Evolutionary conservation across 371 early-diverging fungal genomes (phyloP), one percentile per base, ranked within the genome.

Genomic region (Rhizopus stolonifer): DNA sequence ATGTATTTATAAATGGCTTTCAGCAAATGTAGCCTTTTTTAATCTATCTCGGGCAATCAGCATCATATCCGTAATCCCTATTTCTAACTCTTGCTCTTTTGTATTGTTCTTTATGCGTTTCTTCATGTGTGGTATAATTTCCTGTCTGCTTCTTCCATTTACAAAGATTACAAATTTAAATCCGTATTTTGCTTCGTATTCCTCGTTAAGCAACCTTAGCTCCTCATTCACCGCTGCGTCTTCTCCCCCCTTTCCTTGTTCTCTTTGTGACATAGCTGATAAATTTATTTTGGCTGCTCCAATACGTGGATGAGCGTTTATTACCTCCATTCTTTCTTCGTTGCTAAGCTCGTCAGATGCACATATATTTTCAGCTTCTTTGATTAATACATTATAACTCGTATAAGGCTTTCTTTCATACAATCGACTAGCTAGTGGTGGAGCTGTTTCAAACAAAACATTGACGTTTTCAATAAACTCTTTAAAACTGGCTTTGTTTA

Each of bases 161-260:
- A 95, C 95, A 81, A 95, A 95, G 26, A 91, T 85, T 18, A 95
- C 87, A 68, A 93, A 92, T 62, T 85, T 85, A 81, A 93, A 95
- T 2, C 92, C 93, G 56, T 88, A 93, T 58, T 82, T 81, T 45
- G 74, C 80, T 68, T 93, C 93, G 58, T 95, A 95, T 55, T 70
- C 72, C 54, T 81, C 58, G 52, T 80, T 81, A 66, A 92, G 71
- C 26, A 63, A 63, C 7, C 77, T 82, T 58, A 79, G 49, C 17
- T 64, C 57, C 4, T 47, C 49, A 46, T 75, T 74, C 15, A 73
- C 58, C 23, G 64, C 24, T 31, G 64, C 58, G 36, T 79, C 79
- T 53, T 75, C 61, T 13, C 38, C 33, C 9, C 23, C 49, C 53
- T 87, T 84, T 11, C 91, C 89, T 66, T 92, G 94, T 63, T 94